Percentiles rank a stretch among this genome's conserved stretches.
phyloP scores from a whole-genome alignment of 495 filamentous ascomycete genomes.

The Trichoderma asperelloides region DNA sequence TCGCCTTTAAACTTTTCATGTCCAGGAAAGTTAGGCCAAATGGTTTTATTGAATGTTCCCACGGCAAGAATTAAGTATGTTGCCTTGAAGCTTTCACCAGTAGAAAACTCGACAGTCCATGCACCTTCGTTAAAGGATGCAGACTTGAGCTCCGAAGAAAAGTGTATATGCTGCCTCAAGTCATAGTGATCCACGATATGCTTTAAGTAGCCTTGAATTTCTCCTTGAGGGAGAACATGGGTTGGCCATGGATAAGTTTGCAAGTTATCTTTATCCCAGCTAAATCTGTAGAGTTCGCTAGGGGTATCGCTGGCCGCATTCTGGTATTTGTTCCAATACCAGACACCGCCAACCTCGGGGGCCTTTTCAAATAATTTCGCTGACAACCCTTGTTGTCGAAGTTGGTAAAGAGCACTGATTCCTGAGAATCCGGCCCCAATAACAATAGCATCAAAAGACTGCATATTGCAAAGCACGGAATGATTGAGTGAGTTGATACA shows the following conservation, averaged over 20 bases:
- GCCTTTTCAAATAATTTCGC: conserved; percentile 40
- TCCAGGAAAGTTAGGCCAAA: neutral
- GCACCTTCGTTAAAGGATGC: no score
- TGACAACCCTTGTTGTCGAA: conserved; percentile 29
- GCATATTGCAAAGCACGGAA: no score
- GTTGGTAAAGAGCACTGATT: conserved; percentile 29
- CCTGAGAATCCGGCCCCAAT: conserved; percentile 13
- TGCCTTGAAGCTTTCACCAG: neutral
- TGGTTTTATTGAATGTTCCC: neutral
- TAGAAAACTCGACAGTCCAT: neutral
- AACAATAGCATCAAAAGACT: neutral
- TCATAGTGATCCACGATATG: neutral
- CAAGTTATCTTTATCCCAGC: conserved; percentile 26
- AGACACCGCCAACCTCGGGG: conserved; percentile 39
- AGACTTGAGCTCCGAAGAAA: neutral
- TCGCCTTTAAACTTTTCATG: neutral
- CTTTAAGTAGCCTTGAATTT: neutral
- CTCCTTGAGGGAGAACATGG: neutral
- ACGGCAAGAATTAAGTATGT: neutral
- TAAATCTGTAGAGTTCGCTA: conserved; percentile 46
- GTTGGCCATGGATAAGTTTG: conserved; percentile 34
- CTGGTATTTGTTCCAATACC: conserved; percentile 48
- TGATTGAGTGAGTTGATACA: no score
- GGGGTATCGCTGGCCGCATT: conserved; percentile 26
- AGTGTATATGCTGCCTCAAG: neutral